phyloP scores from a whole-genome alignment of 106 monocot species.

The Dendrobium catenatum region DNA sequence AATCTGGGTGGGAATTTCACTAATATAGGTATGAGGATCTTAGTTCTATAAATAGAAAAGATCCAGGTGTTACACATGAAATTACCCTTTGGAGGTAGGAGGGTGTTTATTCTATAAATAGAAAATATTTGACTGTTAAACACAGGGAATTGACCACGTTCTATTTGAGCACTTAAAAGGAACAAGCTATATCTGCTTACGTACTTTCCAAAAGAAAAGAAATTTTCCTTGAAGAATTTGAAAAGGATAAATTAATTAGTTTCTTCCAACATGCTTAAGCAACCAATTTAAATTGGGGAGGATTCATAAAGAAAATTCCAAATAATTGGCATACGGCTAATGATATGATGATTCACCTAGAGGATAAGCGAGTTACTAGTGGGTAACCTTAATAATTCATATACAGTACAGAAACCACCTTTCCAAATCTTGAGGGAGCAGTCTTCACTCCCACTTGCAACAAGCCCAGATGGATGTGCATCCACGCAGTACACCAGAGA shows the following conservation, averaged over 20 bases:
- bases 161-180: neutral
- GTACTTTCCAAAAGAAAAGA: neutral
- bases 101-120: neutral
- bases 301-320: neutral
- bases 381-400: neutral
- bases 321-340: neutral
- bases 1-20: neutral
- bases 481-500: constrained; percentile 92
- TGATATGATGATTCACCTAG: neutral
- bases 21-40: neutral
- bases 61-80: neutral
- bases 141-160: neutral
- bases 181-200: neutral
- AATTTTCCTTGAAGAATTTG: neutral
- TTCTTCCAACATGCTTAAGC: neutral
- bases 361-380: neutral
- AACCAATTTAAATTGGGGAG: neutral
- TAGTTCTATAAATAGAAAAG: neutral
- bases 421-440: constrained; percentile 82
- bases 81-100: neutral
- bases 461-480: constrained; percentile 76
- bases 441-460: constrained; percentile 98
- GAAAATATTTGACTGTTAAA: neutral
- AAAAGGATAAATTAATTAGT: neutral
- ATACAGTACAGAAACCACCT: constrained; percentile 33